A percentile compares a stretch with the other conserved stretches of the same genome.
These are phyloP conservation scores for Dothideomycetes sp. DNA, from an alignment of 2,329 filamentous ascomycete species.

Conservation along the genomic window DNA sequence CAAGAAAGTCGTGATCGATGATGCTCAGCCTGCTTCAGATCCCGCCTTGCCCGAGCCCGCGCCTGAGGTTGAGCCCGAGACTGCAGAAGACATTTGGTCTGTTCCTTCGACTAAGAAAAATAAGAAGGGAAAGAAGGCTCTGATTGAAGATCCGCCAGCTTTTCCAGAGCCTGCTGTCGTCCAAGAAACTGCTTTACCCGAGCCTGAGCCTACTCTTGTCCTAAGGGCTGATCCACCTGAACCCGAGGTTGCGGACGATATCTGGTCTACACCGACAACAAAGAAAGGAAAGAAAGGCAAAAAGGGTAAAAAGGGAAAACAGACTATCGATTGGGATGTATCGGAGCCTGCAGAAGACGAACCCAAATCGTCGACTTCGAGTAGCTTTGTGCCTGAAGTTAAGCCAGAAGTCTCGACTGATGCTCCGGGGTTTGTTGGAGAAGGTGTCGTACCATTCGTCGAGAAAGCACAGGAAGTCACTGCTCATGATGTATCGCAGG, in stretches of 20 bases:
- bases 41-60: neutral
- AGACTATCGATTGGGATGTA: too few relatives aligned
- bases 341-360: too few relatives aligned
- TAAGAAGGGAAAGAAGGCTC: slow-evolving; percentile 18
- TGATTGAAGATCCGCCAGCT: neutral
- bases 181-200: slow-evolving; percentile 1
- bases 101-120: slow-evolving; percentile 11
- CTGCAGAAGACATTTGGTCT: slow-evolving; percentile 10
- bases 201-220: slow-evolving; percentile 6
- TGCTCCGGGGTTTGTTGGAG: too few relatives aligned
- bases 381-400: too few relatives aligned
- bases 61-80: neutral
- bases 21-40: neutral
- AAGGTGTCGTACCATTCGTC: too few relatives aligned
- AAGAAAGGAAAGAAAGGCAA: slow-evolving; percentile 23
- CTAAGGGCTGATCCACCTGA: neutral
- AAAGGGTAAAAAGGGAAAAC: slow-evolving; percentile 11
- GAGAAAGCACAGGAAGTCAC: too few relatives aligned
- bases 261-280: slow-evolving; percentile 4
- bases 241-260: slow-evolving; percentile 24
- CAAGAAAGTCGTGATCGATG: too few relatives aligned
- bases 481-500: too few relatives aligned
- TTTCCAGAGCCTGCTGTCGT: slow-evolving; percentile 12
- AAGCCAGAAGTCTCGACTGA: too few relatives aligned
- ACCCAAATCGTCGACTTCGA: too few relatives aligned